phyloP scores from a whole-genome alignment of 2,329 filamentous ascomycete genomes.

The Pestalotiopsis sp. region DNA sequence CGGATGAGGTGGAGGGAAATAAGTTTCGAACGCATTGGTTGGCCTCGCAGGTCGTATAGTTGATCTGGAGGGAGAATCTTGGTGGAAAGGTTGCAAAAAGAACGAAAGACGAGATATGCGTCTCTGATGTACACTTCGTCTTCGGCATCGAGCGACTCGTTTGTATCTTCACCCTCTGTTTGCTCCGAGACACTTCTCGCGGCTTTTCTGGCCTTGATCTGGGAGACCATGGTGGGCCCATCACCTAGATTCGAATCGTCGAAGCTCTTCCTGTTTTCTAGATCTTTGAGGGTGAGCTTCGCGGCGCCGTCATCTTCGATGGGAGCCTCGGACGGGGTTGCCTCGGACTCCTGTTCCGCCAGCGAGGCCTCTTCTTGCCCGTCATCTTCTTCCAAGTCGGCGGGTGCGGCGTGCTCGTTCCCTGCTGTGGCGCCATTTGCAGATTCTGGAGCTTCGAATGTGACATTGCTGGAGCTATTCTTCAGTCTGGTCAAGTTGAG shows the following conservation, averaged over 20 bases:
- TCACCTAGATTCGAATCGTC: constrained; percentile 69
- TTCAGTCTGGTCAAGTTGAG: constrained; percentile 58
- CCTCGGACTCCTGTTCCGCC: constrained; percentile 23
- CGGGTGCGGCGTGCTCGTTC: constrained; percentile 43
- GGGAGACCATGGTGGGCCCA: constrained; percentile 68
- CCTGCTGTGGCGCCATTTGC: constrained; percentile 32
- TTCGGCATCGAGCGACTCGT: constrained; percentile 68
- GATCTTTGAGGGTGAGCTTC: constrained; percentile 68
- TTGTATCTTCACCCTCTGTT: constrained; percentile 59
- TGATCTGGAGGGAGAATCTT: constrained; percentile 89
- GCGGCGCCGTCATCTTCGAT: constrained; percentile 39
- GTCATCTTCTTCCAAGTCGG: constrained; percentile 32
- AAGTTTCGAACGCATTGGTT: constrained; percentile 96
- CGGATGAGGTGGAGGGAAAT: constrained; percentile 95
- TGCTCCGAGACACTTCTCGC: constrained; percentile 55
- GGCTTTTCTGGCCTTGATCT: constrained; percentile 52
- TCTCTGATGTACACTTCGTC: constrained; percentile 98
- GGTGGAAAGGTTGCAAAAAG: constrained; percentile 96
- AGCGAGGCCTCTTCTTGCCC: constrained; percentile 6
- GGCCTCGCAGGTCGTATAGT: constrained; percentile 87
- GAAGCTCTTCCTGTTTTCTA: constrained; percentile 70
- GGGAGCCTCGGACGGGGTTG: constrained; percentile 25
- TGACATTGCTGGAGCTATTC: constrained; percentile 54
- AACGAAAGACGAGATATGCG: constrained; percentile 94
- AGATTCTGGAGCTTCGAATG: constrained; percentile 50